Conservation (phyloP, 1,284 basidiomycete species). For the Entoloma clypeatum region DNA sequence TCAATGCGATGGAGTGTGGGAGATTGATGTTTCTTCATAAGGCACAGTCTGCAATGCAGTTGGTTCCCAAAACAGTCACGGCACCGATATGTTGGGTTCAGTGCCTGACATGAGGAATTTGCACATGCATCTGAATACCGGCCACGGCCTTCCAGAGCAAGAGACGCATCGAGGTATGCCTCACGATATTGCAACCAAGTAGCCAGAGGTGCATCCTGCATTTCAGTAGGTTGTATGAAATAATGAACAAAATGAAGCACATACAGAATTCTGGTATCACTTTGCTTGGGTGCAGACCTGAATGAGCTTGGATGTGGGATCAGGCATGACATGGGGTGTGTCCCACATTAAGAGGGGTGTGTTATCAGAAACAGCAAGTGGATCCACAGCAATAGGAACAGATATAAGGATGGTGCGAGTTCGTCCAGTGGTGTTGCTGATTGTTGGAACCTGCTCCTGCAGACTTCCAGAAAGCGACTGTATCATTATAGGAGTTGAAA, state of each 20-base stretch:
- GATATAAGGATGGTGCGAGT: too few relatives aligned
- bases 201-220: slow-evolving; percentile 14
- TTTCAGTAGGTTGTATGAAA: not conserved
- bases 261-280: slow-evolving; percentile 12
- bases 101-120: slow-evolving; percentile 1
- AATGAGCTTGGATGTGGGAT: too few relatives aligned
- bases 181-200: slow-evolving; percentile 17
- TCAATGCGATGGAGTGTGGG: slow-evolving; percentile 9
- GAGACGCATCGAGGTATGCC: slow-evolving; percentile 11
- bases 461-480: too few relatives aligned
- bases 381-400: too few relatives aligned
- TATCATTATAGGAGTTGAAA: too few relatives aligned
- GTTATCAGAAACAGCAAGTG: too few relatives aligned
- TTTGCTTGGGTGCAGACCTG: too few relatives aligned
- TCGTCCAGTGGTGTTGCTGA: too few relatives aligned
- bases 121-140: slow-evolving; percentile 3
- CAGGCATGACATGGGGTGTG: too few relatives aligned
- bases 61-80: slow-evolving; percentile 11
- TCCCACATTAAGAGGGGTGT: too few relatives aligned
- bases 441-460: too few relatives aligned
- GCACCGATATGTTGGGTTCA: slow-evolving; percentile 9
- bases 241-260: not conserved
- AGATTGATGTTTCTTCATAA: not conserved
- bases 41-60: slow-evolving; percentile 9
- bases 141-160: slow-evolving; percentile 13